Evolutionary conservation across 2,329 filamentous ascomycete genomes (phyloP).

Genomic region (Anthostomella pinea): DNA sequence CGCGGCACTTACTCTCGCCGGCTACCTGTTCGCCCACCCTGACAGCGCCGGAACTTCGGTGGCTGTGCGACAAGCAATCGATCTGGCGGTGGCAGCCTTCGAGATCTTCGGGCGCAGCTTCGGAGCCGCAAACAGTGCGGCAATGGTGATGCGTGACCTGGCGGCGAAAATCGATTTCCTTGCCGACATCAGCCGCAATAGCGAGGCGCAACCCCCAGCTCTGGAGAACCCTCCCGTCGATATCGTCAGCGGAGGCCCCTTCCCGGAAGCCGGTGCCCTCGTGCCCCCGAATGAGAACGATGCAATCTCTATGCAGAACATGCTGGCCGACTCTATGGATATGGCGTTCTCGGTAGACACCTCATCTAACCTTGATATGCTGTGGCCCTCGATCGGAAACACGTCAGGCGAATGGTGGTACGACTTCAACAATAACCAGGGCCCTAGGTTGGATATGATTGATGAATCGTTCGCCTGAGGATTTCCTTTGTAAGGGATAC

Average conservation of each 20-base stretch:
- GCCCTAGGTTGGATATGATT: background rate
- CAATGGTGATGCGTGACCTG: constrained; percentile 21
- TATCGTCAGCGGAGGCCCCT: constrained; percentile 3
- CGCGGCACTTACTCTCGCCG: constrained; percentile 26
- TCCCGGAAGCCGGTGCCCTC: background rate
- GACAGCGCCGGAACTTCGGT: constrained; percentile 11
- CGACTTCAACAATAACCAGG: constrained; percentile 3
- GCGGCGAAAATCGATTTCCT: constrained; percentile 22
- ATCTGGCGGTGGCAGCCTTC: constrained; percentile 19
- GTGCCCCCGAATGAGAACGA: constrained; percentile 7
- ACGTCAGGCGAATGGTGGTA: constrained; percentile 20
- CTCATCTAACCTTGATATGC: constrained; percentile 17
- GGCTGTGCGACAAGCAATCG: constrained; percentile 17
- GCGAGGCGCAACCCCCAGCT: constrained; percentile 1
- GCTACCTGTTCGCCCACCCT: constrained; percentile 23
- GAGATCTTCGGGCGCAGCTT: constrained; percentile 22
- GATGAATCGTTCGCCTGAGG: constrained; percentile 1
- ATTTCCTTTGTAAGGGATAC: too few species aligned
- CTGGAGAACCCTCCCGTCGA: background rate
- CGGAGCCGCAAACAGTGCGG: constrained; percentile 18
- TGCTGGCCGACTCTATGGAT: constrained; percentile 15
- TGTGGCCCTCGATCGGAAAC: constrained; percentile 21
- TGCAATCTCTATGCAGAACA: constrained; percentile 10
- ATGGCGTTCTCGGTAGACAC: constrained; percentile 23
- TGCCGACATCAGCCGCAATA: constrained; percentile 12